These are phyloP conservation scores for Hagleromyces aurorensis DNA, from an alignment of 805 yeast species.

Conservation along the genomic window DNA sequence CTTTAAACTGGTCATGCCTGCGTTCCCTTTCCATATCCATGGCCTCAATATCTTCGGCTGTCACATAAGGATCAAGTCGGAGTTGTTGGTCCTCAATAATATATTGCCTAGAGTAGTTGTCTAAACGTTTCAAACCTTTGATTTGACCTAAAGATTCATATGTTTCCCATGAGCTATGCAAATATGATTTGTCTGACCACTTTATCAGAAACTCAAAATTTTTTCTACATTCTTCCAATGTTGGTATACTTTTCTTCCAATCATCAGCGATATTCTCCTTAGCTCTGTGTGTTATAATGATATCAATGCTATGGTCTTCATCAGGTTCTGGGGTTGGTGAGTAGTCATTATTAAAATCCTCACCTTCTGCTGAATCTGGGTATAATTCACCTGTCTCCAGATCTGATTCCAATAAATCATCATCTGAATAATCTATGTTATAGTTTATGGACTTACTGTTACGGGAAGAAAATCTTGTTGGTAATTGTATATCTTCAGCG, in stretches of 20 bases:
- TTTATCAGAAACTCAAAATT: constrained; percentile 61
- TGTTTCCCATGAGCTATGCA: constrained; percentile 92
- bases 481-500: constrained; percentile 31
- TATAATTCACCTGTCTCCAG: constrained; percentile 28
- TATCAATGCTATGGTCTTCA: constrained; percentile 25
- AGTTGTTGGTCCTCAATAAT: constrained; percentile 68
- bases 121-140: constrained; percentile 79
- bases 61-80: constrained; percentile 70
- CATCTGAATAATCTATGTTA: constrained; percentile 55
- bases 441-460: constrained; percentile 61
- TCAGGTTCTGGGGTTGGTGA: constrained; percentile 32
- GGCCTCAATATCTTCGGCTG: constrained; percentile 86
- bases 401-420: constrained; percentile 34
- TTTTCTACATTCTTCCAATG: constrained; percentile 46
- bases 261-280: constrained; percentile 20
- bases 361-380: constrained; percentile 18
- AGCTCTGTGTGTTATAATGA: constrained; percentile 24
- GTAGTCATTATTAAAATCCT: constrained; percentile 14
- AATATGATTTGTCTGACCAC: constrained; percentile 82
- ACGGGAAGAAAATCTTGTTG: constrained; percentile 73
- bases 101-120: constrained; percentile 77
- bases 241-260: constrained; percentile 29
- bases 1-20: constrained; percentile 72
- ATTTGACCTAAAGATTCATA: constrained; percentile 42
- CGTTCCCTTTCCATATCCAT: constrained; percentile 89